phyloP scores from a whole-genome alignment of 2,329 filamentous ascomycete species.

The Ambrosiella xylebori region DNA sequence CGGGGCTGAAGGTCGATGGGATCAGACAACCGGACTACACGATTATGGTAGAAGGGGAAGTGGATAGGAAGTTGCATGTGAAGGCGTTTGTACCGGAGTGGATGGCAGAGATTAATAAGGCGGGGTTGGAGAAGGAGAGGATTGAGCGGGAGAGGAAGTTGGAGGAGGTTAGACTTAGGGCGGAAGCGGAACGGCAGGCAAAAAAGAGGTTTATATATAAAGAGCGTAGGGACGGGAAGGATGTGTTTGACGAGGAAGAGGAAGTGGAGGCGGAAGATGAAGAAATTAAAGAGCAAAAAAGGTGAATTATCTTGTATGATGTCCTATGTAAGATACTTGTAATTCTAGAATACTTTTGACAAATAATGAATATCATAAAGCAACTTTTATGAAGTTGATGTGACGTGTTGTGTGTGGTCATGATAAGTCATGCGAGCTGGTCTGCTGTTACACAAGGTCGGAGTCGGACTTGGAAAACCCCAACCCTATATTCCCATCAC shows the following conservation, averaged over 20 bases:
- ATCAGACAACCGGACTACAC: slow-evolving; percentile 12
- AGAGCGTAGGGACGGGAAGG: background rate
- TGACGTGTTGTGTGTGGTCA: no score
- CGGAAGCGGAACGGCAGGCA: background rate
- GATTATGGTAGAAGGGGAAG: slow-evolving; percentile 15
- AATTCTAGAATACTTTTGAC: no score
- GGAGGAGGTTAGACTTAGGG: background rate
- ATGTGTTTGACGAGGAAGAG: background rate
- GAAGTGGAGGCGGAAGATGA: background rate
- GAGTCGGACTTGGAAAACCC: no score
- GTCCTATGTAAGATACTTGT: no score
- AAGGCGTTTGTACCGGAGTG: slow-evolving; percentile 78
- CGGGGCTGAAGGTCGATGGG: background rate
- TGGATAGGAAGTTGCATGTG: slow-evolving; percentile 28
- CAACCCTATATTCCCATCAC: no score
- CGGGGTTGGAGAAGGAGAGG: slow-evolving; percentile 1
- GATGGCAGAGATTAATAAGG: slow-evolving; percentile 31
- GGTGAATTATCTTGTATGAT: background rate
- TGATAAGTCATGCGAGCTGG: no score
- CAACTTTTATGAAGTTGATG: no score
- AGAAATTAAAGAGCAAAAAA: background rate
- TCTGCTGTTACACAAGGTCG: no score
- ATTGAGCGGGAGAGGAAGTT: background rate
- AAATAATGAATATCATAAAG: no score
- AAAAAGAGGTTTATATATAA: background rate